Evolutionary conservation across 805 yeast genomes (phyloP), one percentile per base, ranked within the genome.

Genomic region (Ogataea haglerorum): DNA sequence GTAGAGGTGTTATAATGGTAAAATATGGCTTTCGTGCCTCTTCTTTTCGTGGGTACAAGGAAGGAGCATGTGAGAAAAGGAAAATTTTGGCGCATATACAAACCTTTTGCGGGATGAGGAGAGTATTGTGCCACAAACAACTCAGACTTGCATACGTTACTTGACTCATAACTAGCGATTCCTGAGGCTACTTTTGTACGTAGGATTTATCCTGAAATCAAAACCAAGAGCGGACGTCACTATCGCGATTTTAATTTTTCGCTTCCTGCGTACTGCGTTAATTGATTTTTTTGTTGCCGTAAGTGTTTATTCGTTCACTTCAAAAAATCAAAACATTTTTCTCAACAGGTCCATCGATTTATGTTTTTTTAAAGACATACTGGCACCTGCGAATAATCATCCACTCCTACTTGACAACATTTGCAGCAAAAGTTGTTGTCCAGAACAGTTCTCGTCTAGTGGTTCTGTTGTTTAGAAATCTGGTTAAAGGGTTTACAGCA

Each of bases 311-410:
- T 29, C 21, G 21, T 7, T 19, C 21, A 19, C 8, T 19, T 19
- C 17, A 13, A 10, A 32, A 40, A 34, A 40, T 34, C 43, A 40
- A 34, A 40, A 34, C 38, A 40, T 23, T 34, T 34, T 40, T 36
- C 38, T 30, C 38, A 40, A 18, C 38, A 24, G 35, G 34, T 25
- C 34, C 34, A 15, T 29, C 34, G 40, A 40, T 40, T 34, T 34
- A 40, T 40, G 43, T 34, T 40, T 40, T 30, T 40, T 34, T 40
- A 40, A 40, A 34, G 34, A 40, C 38, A 34, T 17, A 34, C 33
- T 34, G 38, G 43, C 38, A 17, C 19, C 15, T 30, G 13, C 28
- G n/a, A 10, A 9, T 33, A 23, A 13, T 28, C 25, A 12, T 18
- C 23, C 16, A 19, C 22, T 15, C 35, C n/a, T 12, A 24, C 7